Percentiles rank a stretch among this genome's conserved stretches.
phyloP scores from a whole-genome alignment of 108 stramenopile genomes.

The Cyclotella baltica region DNA sequence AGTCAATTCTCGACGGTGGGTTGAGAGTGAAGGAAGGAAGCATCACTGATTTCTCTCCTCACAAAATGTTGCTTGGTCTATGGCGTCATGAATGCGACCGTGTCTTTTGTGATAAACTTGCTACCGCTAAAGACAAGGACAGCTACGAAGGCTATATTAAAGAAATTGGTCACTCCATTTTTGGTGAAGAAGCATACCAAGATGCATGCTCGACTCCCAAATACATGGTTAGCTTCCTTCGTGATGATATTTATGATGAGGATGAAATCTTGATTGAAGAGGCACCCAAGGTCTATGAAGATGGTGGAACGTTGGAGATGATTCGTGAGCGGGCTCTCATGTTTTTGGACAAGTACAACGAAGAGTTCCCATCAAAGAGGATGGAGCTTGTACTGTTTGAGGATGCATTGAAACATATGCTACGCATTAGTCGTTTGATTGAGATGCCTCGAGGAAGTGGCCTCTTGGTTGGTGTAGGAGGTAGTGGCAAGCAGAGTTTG shows the following conservation, averaged over 20 bases:
- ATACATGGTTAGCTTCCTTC: slow-evolving; percentile 91
- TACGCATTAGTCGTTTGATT: slow-evolving; percentile 85
- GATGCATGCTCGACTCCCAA: slow-evolving; percentile 54
- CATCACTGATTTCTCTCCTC: slow-evolving; percentile 55
- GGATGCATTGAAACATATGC: slow-evolving; percentile 89
- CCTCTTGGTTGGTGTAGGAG: slow-evolving; percentile 90
- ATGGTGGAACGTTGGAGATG: slow-evolving; percentile 75
- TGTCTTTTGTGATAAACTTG: slow-evolving; percentile 91
- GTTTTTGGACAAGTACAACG: slow-evolving; percentile 86
- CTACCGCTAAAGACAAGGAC: slow-evolving; percentile 86
- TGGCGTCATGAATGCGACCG: slow-evolving; percentile 93
- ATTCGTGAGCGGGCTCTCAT: slow-evolving; percentile 77
- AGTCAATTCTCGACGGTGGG: slow-evolving; percentile 74
- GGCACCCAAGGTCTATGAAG: slow-evolving; percentile 91
- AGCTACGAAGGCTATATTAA: slow-evolving; percentile 68
- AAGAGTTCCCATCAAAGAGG: slow-evolving; percentile 79
- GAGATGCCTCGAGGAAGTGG: slow-evolving; percentile 91
- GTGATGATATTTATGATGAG: slow-evolving; percentile 88
- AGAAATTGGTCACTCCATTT: slow-evolving; percentile 60
- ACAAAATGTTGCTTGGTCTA: slow-evolving; percentile 67
- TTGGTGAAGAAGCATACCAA: slow-evolving; percentile 51
- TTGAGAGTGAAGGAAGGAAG: slow-evolving; percentile 58
- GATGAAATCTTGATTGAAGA: slow-evolving; percentile 83
- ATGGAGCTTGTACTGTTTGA: slow-evolving; percentile 94
- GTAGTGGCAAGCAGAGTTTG: slow-evolving; percentile 91